Conservation (phyloP, 768 basidiomycete genomes). For the Suillus sp. region DNA sequence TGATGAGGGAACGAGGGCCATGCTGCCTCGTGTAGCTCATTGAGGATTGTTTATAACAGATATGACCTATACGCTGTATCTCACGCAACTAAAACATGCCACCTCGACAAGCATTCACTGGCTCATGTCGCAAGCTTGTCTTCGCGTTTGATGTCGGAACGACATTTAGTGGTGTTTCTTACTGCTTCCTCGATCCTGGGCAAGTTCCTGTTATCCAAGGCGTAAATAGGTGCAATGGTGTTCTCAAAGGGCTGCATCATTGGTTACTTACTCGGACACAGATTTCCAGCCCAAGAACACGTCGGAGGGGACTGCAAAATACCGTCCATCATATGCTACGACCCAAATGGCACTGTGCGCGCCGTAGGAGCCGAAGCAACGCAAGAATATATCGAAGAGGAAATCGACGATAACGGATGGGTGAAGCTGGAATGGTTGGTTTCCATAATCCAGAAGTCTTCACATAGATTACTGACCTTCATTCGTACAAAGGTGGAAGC, state of each 20-base stretch:
- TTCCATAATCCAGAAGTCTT: not conserved
- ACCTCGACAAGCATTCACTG: slow-evolving; percentile 41
- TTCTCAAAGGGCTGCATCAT: not conserved
- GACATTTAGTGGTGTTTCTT: slow-evolving; percentile 52
- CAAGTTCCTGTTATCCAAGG: slow-evolving; percentile 26
- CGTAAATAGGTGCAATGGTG: slow-evolving; percentile 26
- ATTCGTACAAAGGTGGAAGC: slow-evolving; percentile 34
- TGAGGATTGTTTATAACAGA: slow-evolving; percentile 4
- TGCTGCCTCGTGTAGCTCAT: slow-evolving; percentile 2
- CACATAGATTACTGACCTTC: slow-evolving; percentile 14
- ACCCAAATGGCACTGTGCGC: slow-evolving; percentile 38
- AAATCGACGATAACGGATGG: slow-evolving; percentile 41
- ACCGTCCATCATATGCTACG: slow-evolving; percentile 51
- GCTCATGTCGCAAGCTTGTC: slow-evolving; percentile 44
- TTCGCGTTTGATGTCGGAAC: slow-evolving; percentile 57
- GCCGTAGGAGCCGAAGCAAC: slow-evolving; percentile 50
- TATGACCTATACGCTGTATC: not conserved
- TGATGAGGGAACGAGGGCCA: slow-evolving; percentile 4
- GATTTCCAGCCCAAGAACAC: slow-evolving; percentile 49
- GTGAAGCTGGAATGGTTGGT: slow-evolving; percentile 34
- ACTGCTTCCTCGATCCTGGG: slow-evolving; percentile 37
- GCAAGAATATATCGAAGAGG: slow-evolving; percentile 40
- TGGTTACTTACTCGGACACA: slow-evolving; percentile 24
- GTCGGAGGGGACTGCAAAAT: slow-evolving; percentile 53
- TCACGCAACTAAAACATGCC: slow-evolving; percentile 22